These are phyloP conservation scores for Xylaria sp. DNA, from an alignment of 2,329 filamentous ascomycete genomes.

Conservation along the genomic window DNA sequence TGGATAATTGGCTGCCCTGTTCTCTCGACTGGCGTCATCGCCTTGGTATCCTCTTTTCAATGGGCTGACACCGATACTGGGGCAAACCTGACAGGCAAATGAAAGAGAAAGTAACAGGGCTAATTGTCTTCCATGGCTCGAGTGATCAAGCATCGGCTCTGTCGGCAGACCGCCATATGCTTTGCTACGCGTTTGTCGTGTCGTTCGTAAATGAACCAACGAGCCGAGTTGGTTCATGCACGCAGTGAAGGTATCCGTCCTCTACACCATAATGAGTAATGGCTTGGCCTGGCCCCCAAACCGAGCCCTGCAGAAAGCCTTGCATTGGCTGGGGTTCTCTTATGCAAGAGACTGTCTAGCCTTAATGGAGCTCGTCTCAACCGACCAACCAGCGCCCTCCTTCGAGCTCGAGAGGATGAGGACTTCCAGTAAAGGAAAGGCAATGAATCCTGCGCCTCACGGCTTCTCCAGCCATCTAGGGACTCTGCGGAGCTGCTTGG, in stretches of 20 bases:
- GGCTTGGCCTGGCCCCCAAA: slow-evolving; percentile 19
- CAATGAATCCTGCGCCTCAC: slow-evolving; percentile 26
- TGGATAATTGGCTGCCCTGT: slow-evolving; percentile 10
- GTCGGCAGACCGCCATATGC: slow-evolving; percentile 2
- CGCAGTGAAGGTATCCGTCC: neutral
- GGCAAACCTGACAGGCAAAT: slow-evolving; percentile 20
- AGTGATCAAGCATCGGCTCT: slow-evolving; percentile 2
- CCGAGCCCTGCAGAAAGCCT: slow-evolving; percentile 26
- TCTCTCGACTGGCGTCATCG: slow-evolving; percentile 10
- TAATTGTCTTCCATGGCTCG: neutral
- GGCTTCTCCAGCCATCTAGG: slow-evolving; percentile 26
- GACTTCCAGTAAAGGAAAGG: slow-evolving; percentile 9
- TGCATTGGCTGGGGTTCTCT: slow-evolving; percentile 15
- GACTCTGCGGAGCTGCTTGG: slow-evolving; percentile 1
- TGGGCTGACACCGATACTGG: slow-evolving; percentile 17
- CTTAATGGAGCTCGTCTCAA: slow-evolving; percentile 12
- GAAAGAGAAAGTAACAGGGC: neutral
- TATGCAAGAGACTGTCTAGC: slow-evolving; percentile 17
- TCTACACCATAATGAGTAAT: neutral
- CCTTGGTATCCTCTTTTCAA: neutral
- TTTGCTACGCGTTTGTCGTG: slow-evolving; percentile 2
- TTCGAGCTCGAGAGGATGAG: slow-evolving; percentile 10
- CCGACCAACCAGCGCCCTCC: slow-evolving; percentile 21
- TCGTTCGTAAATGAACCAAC: slow-evolving; percentile 21
- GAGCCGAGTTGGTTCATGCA: slow-evolving; percentile 16